phyloP scores from a whole-genome alignment of 139 green algal species.

The Chlorella sp. region DNA sequence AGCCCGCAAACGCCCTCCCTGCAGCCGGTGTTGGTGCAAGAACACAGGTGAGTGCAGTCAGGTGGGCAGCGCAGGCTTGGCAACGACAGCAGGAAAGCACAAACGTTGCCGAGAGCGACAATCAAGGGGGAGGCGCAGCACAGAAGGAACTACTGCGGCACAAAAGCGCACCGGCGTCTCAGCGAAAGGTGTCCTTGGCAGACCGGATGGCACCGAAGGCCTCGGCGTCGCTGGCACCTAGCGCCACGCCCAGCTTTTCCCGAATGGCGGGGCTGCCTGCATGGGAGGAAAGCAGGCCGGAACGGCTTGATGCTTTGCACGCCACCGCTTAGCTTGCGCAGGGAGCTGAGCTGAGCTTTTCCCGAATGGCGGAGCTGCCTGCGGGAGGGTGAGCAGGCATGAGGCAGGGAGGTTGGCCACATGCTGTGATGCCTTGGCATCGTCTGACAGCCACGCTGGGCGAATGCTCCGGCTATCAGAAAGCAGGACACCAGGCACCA shows the following conservation, averaged over 20 bases:
- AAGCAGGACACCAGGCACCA: no score
- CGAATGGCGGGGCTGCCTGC: constrained; percentile 63
- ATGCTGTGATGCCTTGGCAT: constrained; percentile 62
- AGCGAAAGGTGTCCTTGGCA: constrained; percentile 83
- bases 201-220: constrained; percentile 77
- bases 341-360: constrained; percentile 51
- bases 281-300: constrained; percentile 32
- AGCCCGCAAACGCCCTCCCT: constrained; percentile 4
- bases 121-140: no score
- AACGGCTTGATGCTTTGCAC: constrained; percentile 71
- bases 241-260: constrained; percentile 53
- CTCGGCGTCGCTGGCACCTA: constrained; percentile 52
- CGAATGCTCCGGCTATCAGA: no score
- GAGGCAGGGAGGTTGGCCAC: constrained; percentile 47
- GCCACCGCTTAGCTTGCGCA: constrained; percentile 61
- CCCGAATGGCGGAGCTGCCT: constrained; percentile 61
- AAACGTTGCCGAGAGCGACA: no score
- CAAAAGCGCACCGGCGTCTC: constrained; percentile 3
- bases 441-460: no score
- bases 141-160: no score
- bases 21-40: neutral
- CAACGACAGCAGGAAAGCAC: neutral
- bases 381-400: no score
- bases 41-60: neutral
- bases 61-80: neutral